Conservation (phyloP, 2,329 filamentous ascomycete genomes). For the Clonostachys rosea region DNA sequence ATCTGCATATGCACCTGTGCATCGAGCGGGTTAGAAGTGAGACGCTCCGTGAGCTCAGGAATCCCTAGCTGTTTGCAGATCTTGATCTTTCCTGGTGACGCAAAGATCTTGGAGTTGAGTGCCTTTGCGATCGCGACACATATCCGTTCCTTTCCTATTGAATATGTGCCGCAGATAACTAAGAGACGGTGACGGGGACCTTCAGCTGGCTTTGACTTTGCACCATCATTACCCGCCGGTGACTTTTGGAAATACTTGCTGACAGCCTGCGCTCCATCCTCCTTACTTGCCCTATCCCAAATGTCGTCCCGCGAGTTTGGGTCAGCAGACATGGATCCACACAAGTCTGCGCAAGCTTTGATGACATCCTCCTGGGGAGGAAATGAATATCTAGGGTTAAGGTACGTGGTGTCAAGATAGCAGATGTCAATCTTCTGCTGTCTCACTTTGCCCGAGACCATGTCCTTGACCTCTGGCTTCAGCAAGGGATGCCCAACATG, state of each 20-base stretch:
- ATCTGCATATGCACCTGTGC: conserved; percentile 98
- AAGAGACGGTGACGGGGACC: conserved; percentile 58
- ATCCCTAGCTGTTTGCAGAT: conserved; percentile 85
- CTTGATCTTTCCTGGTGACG: conserved; percentile 74
- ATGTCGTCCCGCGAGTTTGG: conserved; percentile 41
- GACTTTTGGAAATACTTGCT: conserved; percentile 46
- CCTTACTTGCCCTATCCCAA: conserved; percentile 38
- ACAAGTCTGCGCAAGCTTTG: conserved; percentile 80
- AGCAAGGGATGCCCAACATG: conserved; percentile 81
- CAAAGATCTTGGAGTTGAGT: conserved; percentile 83
- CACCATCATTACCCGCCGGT: conserved; percentile 19
- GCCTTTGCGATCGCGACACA: conserved; percentile 89
- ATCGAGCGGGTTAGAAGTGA: conserved; percentile 76
- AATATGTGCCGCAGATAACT: conserved; percentile 94
- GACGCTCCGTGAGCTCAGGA: conserved; percentile 67
- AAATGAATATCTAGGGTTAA: conserved; percentile 94
- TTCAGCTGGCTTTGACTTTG: conserved; percentile 15
- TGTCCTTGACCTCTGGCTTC: conserved; percentile 68
- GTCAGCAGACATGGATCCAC: conserved; percentile 69
- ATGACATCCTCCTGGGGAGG: conserved; percentile 87
- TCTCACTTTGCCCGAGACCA: conserved; percentile 62
- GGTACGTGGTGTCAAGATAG: conserved; percentile 95
- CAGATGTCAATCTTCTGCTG: conserved; percentile 92
- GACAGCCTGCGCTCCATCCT: conserved; percentile 35
- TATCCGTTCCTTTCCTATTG: conserved; percentile 95